Conservation (phyloP, 164 flowering plant genomes). For the Platanus orientalis region DNA sequence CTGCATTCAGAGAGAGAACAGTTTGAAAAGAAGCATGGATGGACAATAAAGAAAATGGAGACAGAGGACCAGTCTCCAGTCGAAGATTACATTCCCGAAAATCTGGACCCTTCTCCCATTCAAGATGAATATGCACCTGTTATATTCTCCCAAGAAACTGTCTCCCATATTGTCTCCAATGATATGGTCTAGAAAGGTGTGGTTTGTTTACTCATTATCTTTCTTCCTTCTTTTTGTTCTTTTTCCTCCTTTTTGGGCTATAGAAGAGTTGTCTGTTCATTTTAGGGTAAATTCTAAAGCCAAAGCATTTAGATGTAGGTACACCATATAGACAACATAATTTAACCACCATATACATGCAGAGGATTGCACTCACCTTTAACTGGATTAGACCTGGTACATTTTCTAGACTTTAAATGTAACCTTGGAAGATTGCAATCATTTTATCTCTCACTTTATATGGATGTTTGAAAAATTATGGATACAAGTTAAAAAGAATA, state of each 20-base stretch:
- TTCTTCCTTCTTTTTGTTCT: background rate
- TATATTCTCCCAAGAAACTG: conserved; percentile 82
- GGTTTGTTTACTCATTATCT: background rate
- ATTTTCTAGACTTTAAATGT: too few relatives aligned
- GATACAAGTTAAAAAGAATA: too few relatives aligned
- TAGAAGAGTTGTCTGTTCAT: background rate
- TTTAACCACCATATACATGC: too few relatives aligned
- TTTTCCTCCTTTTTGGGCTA: background rate
- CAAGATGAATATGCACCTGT: conserved; percentile 99
- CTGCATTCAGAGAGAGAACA: conserved; percentile 71
- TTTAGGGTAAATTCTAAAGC: background rate
- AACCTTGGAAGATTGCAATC: too few relatives aligned
- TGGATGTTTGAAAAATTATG: too few relatives aligned
- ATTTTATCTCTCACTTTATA: too few relatives aligned
- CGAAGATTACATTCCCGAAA: conserved; percentile 69
- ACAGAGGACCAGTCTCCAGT: conserved; percentile 74
- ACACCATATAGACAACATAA: too few relatives aligned
- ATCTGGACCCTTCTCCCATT: conserved; percentile 71
- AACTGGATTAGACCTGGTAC: too few relatives aligned
- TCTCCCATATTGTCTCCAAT: conserved; percentile 87
- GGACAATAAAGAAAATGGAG: conserved; percentile 92
- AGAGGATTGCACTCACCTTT: too few relatives aligned
- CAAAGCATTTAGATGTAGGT: too few relatives aligned
- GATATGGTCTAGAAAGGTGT: conserved; percentile 99
- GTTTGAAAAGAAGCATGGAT: conserved; percentile 76